Evolutionary conservation across 208 protist genomes (phyloP), one percentile per base, ranked within the genome.

Genomic region (Jaenimonas drosophilae): DNA sequence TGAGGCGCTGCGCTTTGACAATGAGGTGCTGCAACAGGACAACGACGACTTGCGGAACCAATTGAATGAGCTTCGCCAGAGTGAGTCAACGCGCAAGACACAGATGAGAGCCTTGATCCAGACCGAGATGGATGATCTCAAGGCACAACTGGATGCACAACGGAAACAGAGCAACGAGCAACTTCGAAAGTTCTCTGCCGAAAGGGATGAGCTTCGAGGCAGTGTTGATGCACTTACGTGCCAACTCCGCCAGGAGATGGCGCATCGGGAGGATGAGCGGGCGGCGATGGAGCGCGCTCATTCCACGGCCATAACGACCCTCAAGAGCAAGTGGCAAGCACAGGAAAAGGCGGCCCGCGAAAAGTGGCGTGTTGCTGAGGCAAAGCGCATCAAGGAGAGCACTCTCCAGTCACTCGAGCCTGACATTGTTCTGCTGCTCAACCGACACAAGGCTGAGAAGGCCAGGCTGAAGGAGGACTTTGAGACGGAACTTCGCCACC

Each of bases 391-490:
- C 52, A 95, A 95, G 58, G 75, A 88, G 47, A 83, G 66, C 20
- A 91, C 88, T 20, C 55, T 95, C 40, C 86, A 93, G 63, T 86
- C 88, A 9, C 68, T 95, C 7, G 81, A 95, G 61, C 88, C 88
- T 4, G 88, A 95, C 42, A 95, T 95, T 47, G 83, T 90, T 33
- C 64, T 93, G 42, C 64, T 95, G n/a, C 66, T 95, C 30, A 90
- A 91, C 40, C 70, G 83, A 7, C 88, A 95, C 68, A 90, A 89
- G 58, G 78, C 88, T 3, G 88, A 95, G 50, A 93, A 91, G 61
- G 74, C 80, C 24, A 67, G 88, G 6, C 60, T 95, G 60, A 69
- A 74, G 31, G 81, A 95, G 64, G 76, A 89, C 46, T 91, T 85
- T 69, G 70, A 90, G 49, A 80, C 77, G 24, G 88, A 88, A 54